These are phyloP conservation scores for Dacryopinax primogenitus DNA, from an alignment of 768 basidiomycete species.

Conservation along the genomic window DNA sequence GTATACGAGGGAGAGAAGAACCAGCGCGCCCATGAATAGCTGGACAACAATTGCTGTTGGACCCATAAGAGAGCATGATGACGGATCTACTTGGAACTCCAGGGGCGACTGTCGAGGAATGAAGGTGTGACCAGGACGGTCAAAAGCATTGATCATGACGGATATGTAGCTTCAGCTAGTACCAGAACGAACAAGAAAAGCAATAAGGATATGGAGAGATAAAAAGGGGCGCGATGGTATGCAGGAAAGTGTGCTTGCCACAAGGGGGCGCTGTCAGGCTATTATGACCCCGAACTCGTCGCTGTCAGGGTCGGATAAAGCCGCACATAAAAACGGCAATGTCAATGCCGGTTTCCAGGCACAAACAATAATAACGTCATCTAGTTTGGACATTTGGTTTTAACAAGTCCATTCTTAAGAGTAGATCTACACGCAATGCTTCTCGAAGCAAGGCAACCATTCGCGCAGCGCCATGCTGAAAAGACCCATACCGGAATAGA, in stretches of 20 bases:
- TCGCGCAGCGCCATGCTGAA: slow-evolving; percentile 38
- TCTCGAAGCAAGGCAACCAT: slow-evolving; percentile 33
- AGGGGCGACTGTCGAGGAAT: slow-evolving; percentile 33
- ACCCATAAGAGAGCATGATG: slow-evolving; percentile 3
- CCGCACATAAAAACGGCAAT: no score
- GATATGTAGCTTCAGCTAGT: neutral
- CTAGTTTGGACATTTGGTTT: neutral
- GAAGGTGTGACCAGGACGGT: slow-evolving; percentile 30
- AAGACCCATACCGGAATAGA: slow-evolving; percentile 37
- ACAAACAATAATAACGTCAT: neutral
- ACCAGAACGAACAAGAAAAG: neutral
- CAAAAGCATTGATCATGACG: slow-evolving; percentile 21
- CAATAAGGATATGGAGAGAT: neutral
- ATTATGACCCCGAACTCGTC: no score
- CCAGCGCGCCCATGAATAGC: slow-evolving; percentile 77
- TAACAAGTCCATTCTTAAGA: neutral
- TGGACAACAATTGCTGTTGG: slow-evolving; percentile 50
- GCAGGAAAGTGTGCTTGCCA: neutral
- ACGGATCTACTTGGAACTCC: neutral
- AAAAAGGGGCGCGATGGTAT: no score
- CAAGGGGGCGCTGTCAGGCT: neutral
- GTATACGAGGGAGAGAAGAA: slow-evolving; percentile 72
- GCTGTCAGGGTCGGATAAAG: no score
- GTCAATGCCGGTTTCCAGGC: no score
- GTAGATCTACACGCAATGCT: slow-evolving; percentile 2